Base-by-base conservation (phyloP, 306 rosid species). In the Psophocarpus tetragonolobus region DNA sequence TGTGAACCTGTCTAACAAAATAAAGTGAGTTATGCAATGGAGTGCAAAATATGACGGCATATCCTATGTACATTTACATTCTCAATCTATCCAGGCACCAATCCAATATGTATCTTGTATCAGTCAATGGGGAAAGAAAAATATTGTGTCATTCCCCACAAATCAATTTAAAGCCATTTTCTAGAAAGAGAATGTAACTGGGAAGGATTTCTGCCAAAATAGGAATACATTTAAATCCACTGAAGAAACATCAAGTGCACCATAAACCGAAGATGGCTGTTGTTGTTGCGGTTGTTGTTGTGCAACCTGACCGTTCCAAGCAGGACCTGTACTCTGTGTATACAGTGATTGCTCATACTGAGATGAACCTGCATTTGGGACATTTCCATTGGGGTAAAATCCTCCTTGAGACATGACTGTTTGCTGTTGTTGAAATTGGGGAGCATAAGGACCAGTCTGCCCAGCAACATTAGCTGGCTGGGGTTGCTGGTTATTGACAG, bases 281-380 rank as follows among this genome's bases (percentile, higher is more conserved):
- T 82, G 87, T 42, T 62, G 90, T 72, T 91, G 87, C 83, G 80
- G 87, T 42, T 62, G 90, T 72, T 78, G 88, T 85, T 70, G 91
- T 39, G 87, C 76, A 83, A 83, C 84, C 86, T 89, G 97, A 83
- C 95, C 93, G 85, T 90, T 94, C 98, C 98, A 94, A 63, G 91
- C 63, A 51, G 94, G 84, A 70, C 85, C 93, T 45, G 87, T 47
- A 27, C 88, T 89, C 51, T 90, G 96, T 41, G 85, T 30, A 70
- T 85, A 87, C 3, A 20, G 57, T 27, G 93, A 51, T 79, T 92
- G 97, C 68, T 89, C 95, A 78, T 84, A 85, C 66, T 64, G 93
- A 65, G 92, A 87, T 9, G 83, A 79, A 56, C 90, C 98, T 74
- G 81, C 80, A 82, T 83, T 87, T 66, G 85, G 81, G 67, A 32